Evolutionary conservation across 495 filamentous ascomycete genomes (phyloP).

Genomic region (Coniosporium apollinis): DNA sequence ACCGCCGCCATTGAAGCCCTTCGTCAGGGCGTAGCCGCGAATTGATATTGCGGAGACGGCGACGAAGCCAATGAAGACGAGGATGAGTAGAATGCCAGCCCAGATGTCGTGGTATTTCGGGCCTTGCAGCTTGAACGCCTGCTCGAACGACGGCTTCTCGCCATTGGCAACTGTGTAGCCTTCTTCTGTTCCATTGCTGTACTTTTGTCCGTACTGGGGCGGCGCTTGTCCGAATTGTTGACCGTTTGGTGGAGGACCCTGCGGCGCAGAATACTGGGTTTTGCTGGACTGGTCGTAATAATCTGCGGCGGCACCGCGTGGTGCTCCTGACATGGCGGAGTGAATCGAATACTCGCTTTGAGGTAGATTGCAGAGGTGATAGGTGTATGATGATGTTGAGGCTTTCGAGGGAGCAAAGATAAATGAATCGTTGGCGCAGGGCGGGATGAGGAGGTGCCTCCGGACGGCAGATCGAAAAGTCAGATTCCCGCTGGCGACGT

Average conservation of each 20-base stretch:
- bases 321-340: not conserved
- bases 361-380: too few relatives aligned
- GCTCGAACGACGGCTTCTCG: conserved; percentile 47
- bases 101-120: conserved; percentile 82
- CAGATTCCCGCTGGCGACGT: too few relatives aligned
- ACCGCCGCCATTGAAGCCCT: conserved; percentile 50
- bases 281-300: conserved; percentile 3
- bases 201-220: conserved; percentile 13
- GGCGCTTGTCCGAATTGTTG: not conserved
- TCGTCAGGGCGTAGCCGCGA: conserved; percentile 52
- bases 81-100: conserved; percentile 66
- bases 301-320: conserved; percentile 3
- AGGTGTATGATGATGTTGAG: too few relatives aligned
- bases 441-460: too few relatives aligned
- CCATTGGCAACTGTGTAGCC: conserved; percentile 9
- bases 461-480: too few relatives aligned
- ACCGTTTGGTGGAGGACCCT: not conserved
- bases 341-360: too few relatives aligned
- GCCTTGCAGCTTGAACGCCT: conserved; percentile 61
- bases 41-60: conserved; percentile 64
- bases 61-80: conserved; percentile 56
- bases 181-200: too few relatives aligned
- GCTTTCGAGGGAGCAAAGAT: too few relatives aligned
- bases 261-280: not conserved
- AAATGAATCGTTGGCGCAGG: too few relatives aligned